Base-by-base conservation (phyloP, 805 yeast species). In the Yamadazyma insecticola region DNA sequence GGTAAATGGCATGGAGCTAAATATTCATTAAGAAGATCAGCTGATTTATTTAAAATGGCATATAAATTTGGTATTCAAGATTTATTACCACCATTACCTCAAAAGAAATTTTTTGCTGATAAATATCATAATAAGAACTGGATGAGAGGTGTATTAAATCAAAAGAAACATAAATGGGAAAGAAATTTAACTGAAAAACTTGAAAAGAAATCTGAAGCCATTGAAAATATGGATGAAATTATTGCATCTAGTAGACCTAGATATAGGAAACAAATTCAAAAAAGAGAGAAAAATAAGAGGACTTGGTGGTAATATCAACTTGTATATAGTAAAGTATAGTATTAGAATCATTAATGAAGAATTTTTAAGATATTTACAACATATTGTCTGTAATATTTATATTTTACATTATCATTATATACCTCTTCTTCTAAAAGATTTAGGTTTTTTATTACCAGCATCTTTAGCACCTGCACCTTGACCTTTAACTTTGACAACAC, bases 121-220 rank as follows among this genome's bases (percentile, higher is more conserved):
- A 86, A 84, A 57, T 83, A 80, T 57, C 68, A 72, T 26, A 67
- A 72, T 39, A 81, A 82, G 64, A 71, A 71, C 50, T 72, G 79
- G 57, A 72, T 85, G 76, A 76, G 73, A 48, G 95, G 96, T 57
- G 84, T 84, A 16, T 54, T 76, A 49, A 64, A 62, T 50, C 94
- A 87, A 48, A 86, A 86, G 74, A 84, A 87, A 26, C 81, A 78
- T 45, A 81, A 79, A 60, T 76, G 87, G 72, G 95, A 88, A 57
- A 72, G 87, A 54, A 72, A 70, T 26, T 67, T 69, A 37, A 76
- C 66, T 9, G 76, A 60, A 14, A 79, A 86, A 55, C 63, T 74
- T 55, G 65, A 64, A 39, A 73, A 70, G 47, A 78, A 84, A 55
- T 65, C 63, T 20, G 78, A 74, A 29, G 96, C 92, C 18, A 55